Conservation (phyloP, 2,329 filamentous ascomycete species). For the Annulohypoxylon truncatum region DNA sequence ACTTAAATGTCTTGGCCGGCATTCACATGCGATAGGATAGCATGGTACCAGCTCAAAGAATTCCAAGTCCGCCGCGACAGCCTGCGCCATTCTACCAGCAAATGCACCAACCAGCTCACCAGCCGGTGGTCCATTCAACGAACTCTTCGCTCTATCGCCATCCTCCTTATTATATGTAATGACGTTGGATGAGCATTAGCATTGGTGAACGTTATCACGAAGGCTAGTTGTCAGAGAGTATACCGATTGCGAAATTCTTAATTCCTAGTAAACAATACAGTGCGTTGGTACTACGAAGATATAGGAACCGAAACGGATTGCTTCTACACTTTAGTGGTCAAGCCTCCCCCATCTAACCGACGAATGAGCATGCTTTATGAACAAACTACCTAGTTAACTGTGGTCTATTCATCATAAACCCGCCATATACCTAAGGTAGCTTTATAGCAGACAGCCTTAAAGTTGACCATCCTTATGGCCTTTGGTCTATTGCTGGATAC, state of each 20-base stretch:
- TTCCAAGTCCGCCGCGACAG: neutral
- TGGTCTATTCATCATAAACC: neutral
- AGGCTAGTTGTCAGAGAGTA: neutral
- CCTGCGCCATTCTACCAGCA: neutral
- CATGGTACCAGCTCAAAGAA: neutral
- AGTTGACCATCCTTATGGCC: neutral
- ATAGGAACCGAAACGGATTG: neutral
- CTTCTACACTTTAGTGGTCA: neutral
- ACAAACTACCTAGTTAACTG: neutral
- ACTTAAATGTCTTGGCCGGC: slow-evolving; percentile 52
- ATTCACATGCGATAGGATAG: slow-evolving; percentile 34
- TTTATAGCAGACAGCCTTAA: neutral
- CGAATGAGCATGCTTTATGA: neutral
- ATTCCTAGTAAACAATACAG: neutral
- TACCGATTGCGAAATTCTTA: neutral
- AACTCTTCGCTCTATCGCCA: neutral
- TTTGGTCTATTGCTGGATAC: neutral
- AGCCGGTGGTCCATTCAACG: neutral
- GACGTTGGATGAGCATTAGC: neutral
- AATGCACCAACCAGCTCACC: neutral
- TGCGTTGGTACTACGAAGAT: neutral
- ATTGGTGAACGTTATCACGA: neutral
- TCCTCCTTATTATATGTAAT: neutral
- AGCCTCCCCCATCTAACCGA: neutral
- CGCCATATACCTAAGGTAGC: neutral